phyloP scores from a whole-genome alignment of 257 asterid genomes.

The Nicotiana knightiana region DNA sequence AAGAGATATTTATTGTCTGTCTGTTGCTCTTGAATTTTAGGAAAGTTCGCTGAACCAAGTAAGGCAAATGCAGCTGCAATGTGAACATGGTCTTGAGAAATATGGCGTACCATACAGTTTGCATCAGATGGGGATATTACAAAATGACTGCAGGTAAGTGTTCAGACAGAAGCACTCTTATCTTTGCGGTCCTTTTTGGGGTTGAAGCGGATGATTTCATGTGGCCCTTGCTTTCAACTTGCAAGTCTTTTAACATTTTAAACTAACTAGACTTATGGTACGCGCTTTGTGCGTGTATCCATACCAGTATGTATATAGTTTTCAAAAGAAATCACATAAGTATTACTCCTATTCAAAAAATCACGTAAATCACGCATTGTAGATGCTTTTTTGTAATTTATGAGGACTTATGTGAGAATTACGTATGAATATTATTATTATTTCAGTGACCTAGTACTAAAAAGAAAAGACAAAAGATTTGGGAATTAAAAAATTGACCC shows the following conservation, averaged over 20 bases:
- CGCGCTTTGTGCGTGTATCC: no score
- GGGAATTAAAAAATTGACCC: no score
- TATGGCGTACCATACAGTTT: constrained; percentile 21
- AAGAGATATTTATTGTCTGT: neutral
- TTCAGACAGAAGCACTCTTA: neutral
- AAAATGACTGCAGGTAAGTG: constrained; percentile 45
- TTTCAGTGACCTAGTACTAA: no score
- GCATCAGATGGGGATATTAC: constrained; percentile 24
- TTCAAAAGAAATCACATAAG: no score
- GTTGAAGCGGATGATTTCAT: neutral
- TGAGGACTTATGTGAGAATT: no score
- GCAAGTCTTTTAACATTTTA: neutral
- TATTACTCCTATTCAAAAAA: no score
- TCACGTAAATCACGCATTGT: no score
- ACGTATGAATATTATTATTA: no score
- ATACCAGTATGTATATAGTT: no score
- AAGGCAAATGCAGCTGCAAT: constrained; percentile 75
- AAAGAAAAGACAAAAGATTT: no score
- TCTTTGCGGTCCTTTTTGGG: neutral
- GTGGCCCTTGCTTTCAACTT: neutral
- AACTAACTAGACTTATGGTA: neutral
- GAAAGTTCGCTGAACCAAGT: constrained; percentile 86
- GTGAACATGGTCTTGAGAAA: constrained; percentile 58
- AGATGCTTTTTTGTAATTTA: no score
- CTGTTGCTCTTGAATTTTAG: constrained; percentile 36